Evolutionary conservation across 2,329 filamentous ascomycete species (phyloP).

Genomic region (Claviceps fusiformis): DNA sequence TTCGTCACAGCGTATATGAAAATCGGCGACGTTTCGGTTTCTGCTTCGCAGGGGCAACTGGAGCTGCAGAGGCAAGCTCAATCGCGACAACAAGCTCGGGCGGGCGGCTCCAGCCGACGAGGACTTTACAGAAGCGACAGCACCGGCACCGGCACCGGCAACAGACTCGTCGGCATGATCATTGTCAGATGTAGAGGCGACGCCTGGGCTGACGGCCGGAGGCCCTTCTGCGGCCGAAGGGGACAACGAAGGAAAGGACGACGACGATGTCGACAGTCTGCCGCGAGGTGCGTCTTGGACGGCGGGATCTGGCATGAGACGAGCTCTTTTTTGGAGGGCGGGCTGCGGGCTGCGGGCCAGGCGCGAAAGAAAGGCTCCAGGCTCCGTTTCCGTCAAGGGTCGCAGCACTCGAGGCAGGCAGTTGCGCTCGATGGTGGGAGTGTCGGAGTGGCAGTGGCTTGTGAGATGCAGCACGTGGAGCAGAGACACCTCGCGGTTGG

Average conservation of each 20-base stretch:
- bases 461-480: too few relatives aligned
- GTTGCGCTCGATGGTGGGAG: not conserved
- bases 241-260: constrained; percentile 7
- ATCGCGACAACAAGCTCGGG: constrained; percentile 35
- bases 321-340: constrained; percentile 5
- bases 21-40: constrained; percentile 58
- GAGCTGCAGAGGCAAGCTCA: constrained; percentile 30
- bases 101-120: constrained; percentile 14
- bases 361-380: constrained; percentile 5
- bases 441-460: not conserved
- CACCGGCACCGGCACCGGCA: constrained; percentile 19
- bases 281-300: constrained; percentile 9
- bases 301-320: constrained; percentile 10
- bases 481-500: too few relatives aligned
- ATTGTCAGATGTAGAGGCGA: constrained; percentile 1
- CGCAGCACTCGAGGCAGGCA: constrained; percentile 1
- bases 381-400: not conserved
- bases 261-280: constrained; percentile 11
- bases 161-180: constrained; percentile 18
- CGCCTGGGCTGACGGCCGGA: not conserved
- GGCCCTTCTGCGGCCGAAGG: not conserved
- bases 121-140: constrained; percentile 3
- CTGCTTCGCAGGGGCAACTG: constrained; percentile 35
- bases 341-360: constrained; percentile 7
- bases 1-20: constrained; percentile 63